Percentiles rank a stretch among this genome's conserved stretches.
Evolutionary conservation across 2,329 filamentous ascomycete species (phyloP).

Genomic region (Xylaria sp.): DNA sequence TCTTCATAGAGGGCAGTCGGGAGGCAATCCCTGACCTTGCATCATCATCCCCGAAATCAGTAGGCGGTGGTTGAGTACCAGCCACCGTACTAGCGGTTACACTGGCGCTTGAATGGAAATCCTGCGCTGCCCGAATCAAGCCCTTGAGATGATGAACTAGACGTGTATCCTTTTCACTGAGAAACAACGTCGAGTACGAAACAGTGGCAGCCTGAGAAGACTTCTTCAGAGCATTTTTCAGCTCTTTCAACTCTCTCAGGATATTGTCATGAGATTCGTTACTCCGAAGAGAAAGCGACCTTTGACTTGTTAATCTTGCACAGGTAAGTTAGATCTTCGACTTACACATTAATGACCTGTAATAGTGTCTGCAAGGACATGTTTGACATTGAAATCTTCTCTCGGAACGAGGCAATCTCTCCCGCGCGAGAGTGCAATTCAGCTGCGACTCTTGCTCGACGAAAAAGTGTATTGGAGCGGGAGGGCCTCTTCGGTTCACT

Average conservation of each 20-base stretch:
- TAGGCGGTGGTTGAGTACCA: constrained; percentile 30
- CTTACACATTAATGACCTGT: constrained; percentile 38
- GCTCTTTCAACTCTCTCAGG: constrained; percentile 34
- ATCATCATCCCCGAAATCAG: constrained; percentile 34
- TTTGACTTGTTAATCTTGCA: constrained; percentile 9
- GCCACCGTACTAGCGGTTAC: constrained; percentile 33
- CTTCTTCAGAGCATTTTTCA: constrained; percentile 35
- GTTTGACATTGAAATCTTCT: constrained; percentile 38
- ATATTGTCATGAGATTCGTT: constrained; percentile 35
- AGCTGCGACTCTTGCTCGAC: constrained; percentile 30
- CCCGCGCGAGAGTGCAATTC: constrained; percentile 35
- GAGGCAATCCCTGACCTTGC: constrained; percentile 21
- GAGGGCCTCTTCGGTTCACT: constrained; percentile 31
- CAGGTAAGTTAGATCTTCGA: neutral
- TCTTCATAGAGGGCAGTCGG: constrained; percentile 33
- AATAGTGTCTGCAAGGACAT: constrained; percentile 34
- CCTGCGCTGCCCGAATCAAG: constrained; percentile 32
- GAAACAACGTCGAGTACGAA: constrained; percentile 34
- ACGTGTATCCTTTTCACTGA: constrained; percentile 31
- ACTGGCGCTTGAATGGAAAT: constrained; percentile 36
- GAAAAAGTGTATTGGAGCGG: constrained; percentile 34
- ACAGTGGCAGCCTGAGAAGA: constrained; percentile 35
- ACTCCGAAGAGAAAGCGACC: constrained; percentile 35
- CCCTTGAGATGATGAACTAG: constrained; percentile 34
- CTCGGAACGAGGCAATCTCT: constrained; percentile 36